Conservation (phyloP, 1,284 basidiomycete genomes). For the Ceratobasidium sp. region DNA sequence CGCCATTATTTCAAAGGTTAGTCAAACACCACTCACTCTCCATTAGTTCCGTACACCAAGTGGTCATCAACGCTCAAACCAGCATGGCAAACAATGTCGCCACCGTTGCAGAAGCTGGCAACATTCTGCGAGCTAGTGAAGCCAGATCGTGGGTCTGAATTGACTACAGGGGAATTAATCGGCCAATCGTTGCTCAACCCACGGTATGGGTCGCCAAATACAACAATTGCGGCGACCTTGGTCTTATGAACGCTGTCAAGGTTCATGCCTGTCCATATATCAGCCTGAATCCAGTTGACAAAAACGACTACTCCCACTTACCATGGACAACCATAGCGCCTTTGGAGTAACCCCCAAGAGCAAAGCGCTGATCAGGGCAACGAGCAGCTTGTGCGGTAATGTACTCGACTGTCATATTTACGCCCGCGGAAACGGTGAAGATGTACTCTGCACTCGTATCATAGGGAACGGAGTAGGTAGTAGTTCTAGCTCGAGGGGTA, state of each 20-base stretch:
- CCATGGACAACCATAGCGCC: slow-evolving; percentile 36
- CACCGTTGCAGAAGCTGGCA: slow-evolving; percentile 28
- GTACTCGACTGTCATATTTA: not conserved
- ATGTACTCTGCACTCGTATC: slow-evolving; percentile 6
- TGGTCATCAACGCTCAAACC: slow-evolving; percentile 20
- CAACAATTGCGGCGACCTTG: slow-evolving; percentile 29
- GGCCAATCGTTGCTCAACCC: slow-evolving; percentile 27
- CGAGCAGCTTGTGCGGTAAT: not conserved
- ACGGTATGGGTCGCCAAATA: slow-evolving; percentile 38
- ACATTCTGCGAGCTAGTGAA: slow-evolving; percentile 28
- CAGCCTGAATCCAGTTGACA: not conserved
- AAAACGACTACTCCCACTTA: not conserved
- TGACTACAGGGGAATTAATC: slow-evolving; percentile 26
- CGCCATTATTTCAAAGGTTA: too few relatives aligned
- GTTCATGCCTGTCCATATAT: not conserved
- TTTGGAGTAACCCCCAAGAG: slow-evolving; percentile 35
- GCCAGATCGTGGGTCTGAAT: slow-evolving; percentile 23
- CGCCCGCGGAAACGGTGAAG: not conserved
- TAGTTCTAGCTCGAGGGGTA: not conserved
- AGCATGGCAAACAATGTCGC: slow-evolving; percentile 30
- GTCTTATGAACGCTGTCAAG: slow-evolving; percentile 24
- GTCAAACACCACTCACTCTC: slow-evolving; percentile 11
- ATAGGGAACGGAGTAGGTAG: slow-evolving; percentile 5
- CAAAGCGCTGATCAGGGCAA: slow-evolving; percentile 9
- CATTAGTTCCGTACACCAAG: slow-evolving; percentile 31